phyloP scores from a whole-genome alignment of 2,329 filamentous ascomycete species.

The Sclerotinia glacialis region DNA sequence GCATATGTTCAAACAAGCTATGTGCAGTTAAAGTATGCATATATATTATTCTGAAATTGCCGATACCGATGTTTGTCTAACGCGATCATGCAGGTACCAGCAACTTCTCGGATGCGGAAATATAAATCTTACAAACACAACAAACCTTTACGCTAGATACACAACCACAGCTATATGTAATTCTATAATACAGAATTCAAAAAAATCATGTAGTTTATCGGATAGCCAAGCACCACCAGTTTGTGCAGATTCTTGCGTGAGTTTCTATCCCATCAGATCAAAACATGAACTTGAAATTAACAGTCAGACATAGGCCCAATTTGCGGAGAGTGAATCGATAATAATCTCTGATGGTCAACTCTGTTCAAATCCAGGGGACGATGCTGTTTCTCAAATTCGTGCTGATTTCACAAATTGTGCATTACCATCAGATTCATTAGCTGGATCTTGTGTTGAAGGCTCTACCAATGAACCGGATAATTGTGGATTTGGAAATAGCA shows the following conservation, averaged over 20 bases:
- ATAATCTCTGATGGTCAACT: constrained; percentile 71
- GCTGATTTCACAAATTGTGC: constrained; percentile 91
- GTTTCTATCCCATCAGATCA: constrained; percentile 38
- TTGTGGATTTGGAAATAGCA: constrained; percentile 76
- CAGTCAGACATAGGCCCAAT: constrained; percentile 59
- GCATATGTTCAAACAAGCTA: constrained; percentile 73
- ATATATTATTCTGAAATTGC: constrained; percentile 8
- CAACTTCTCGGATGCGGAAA: constrained; percentile 74
- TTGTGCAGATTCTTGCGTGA: constrained; percentile 85
- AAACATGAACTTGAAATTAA: constrained; percentile 37
- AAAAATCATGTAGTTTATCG: constrained; percentile 63
- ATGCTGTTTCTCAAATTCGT: constrained; percentile 74
- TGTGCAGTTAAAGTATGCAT: constrained; percentile 70
- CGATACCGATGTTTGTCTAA: constrained; percentile 35
- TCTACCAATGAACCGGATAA: constrained; percentile 78
- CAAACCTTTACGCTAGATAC: constrained; percentile 85
- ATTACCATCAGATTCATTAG: constrained; percentile 75
- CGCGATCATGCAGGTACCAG: constrained; percentile 63
- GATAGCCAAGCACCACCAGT: constrained; percentile 66
- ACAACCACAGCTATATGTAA: constrained; percentile 92
- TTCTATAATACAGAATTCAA: constrained; percentile 87
- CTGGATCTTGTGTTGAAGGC: constrained; percentile 71
- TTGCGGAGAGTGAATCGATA: constrained; percentile 83
- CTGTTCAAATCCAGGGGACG: constrained; percentile 63
- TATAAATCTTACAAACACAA: constrained; percentile 74